Conservation (phyloP, 2,329 filamentous ascomycete genomes). For the Colletotrichum sp. region DNA sequence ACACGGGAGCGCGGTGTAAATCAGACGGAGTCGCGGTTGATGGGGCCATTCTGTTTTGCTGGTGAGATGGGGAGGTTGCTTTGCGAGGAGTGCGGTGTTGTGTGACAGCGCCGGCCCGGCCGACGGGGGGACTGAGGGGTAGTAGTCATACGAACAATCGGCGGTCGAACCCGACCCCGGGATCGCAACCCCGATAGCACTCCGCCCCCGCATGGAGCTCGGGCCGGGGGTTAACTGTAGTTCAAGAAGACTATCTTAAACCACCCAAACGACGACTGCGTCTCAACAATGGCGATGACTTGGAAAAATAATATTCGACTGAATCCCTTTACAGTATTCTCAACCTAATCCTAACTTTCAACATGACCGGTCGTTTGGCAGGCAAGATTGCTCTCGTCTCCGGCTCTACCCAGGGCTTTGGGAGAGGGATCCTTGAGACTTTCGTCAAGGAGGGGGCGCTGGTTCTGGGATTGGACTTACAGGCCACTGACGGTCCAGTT, state of each 20-base stretch:
- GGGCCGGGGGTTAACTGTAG: not conserved
- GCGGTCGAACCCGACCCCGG: not conserved
- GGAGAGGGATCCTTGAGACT: not conserved
- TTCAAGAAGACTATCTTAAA: not conserved
- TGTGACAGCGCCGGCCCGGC: not conserved
- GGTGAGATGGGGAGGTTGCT: not conserved
- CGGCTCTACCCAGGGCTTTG: not conserved
- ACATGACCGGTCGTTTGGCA: not conserved
- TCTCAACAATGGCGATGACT: not conserved
- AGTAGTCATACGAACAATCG: not conserved
- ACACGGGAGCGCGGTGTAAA: conserved; percentile 22
- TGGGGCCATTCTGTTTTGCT: conserved; percentile 20
- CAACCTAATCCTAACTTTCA: not conserved
- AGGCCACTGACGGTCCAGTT: not conserved
- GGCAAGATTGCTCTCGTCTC: not conserved
- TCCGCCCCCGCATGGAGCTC: not conserved
- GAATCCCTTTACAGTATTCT: not conserved
- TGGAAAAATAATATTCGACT: not conserved
- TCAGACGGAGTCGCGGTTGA: conserved; percentile 23
- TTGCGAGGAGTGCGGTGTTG: not conserved
- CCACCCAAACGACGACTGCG: not conserved
- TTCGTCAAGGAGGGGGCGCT: not conserved
- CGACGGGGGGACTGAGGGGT: not conserved
- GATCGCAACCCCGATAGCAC: not conserved
- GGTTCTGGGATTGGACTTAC: not conserved